phyloP scores from a whole-genome alignment of 345 rosid genomes.

The Brassica napus region Da-Ae NC_063436.1:4880001-4880500 shows the following conservation, averaged over 20 bases:
- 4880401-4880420: slow-evolving; percentile 60
- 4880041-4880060: slow-evolving; percentile 13
- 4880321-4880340: slow-evolving; percentile 18
- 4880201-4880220: slow-evolving; percentile 32
- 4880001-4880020: not conserved
- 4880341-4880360: slow-evolving; percentile 29
- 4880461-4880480: slow-evolving; percentile 14
- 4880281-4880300: slow-evolving; percentile 38
- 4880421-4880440: slow-evolving; percentile 63
- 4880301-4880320: slow-evolving; percentile 25
- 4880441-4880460: slow-evolving; percentile 20
- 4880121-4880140: slow-evolving; percentile 16
- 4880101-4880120: slow-evolving; percentile 17
- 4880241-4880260: slow-evolving; percentile 88
- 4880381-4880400: slow-evolving; percentile 37
- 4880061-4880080: slow-evolving; percentile 8
- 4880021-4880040: slow-evolving; percentile 14
- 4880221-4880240: slow-evolving; percentile 36
- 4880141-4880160: slow-evolving; percentile 18
- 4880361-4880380: slow-evolving; percentile 16
- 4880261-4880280: slow-evolving; percentile 80
- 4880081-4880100: not conserved
- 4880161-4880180: slow-evolving; percentile 23
- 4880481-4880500: slow-evolving; percentile 14
- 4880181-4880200: slow-evolving; percentile 16